Percentiles rank a stretch among this genome's conserved stretches.
Evolutionary conservation across 1,284 basidiomycete species (phyloP).

Genomic region (Moesziomyces antarcticus): DNA sequence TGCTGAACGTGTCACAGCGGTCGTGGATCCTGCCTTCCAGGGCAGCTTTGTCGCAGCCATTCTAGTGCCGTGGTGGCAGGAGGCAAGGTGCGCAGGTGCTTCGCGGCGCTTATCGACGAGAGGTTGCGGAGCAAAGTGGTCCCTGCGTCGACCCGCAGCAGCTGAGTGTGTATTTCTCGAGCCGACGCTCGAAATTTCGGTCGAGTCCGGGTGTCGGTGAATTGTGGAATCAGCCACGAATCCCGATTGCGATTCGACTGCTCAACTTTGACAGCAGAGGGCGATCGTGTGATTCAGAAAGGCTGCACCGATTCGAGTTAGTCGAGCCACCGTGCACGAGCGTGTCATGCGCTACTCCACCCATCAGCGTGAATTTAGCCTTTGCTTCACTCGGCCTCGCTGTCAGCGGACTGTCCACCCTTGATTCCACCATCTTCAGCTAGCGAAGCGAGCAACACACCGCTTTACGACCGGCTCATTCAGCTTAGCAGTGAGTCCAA

Average conservation of each 20-base stretch:
- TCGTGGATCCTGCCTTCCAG: neutral
- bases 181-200: neutral
- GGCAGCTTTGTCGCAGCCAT: neutral
- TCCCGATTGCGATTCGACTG: neutral
- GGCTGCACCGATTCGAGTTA: neutral
- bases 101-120: neutral
- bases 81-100: neutral
- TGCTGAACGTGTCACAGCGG: neutral
- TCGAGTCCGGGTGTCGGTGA: neutral
- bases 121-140: neutral
- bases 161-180: neutral
- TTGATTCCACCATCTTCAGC: neutral
- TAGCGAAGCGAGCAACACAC: neutral
- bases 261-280: neutral
- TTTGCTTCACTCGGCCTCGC: neutral
- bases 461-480: too few relatives aligned
- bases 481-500: too few relatives aligned
- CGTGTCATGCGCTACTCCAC: neutral
- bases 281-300: neutral
- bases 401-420: neutral
- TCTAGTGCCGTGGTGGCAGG: neutral
- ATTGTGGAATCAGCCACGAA: neutral
- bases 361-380: neutral
- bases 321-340: neutral
- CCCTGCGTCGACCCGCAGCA: neutral